Conservation (phyloP, 352 stramenopile genomes). For the Elongisporangium prolatum region DNA sequence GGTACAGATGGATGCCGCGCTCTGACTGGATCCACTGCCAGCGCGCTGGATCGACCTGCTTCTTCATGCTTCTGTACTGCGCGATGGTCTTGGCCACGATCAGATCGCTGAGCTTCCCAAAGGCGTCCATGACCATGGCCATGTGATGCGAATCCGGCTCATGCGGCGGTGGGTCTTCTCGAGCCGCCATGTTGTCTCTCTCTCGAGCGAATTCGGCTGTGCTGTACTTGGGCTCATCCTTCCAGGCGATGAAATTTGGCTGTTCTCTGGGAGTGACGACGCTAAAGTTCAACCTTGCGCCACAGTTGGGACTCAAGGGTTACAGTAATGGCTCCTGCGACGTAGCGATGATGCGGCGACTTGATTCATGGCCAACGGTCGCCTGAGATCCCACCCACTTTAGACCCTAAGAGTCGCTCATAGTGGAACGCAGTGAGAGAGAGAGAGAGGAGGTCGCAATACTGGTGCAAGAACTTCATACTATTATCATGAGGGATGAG, state of each 20-base stretch:
- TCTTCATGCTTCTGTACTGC: constrained; percentile 41
- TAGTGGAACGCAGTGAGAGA: neutral
- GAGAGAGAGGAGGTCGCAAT: neutral
- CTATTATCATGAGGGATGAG: too few relatives aligned
- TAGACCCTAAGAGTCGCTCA: neutral
- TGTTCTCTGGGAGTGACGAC: neutral
- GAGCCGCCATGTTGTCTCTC: neutral
- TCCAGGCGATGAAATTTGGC: neutral
- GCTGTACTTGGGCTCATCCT: neutral
- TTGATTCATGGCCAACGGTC: neutral
- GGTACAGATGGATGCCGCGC: constrained; percentile 47
- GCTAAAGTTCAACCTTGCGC: neutral
- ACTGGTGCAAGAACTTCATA: neutral
- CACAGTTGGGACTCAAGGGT: neutral
- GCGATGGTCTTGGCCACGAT: constrained; percentile 51
- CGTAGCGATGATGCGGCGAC: neutral
- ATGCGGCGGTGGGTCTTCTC: neutral
- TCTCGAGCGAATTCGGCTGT: neutral
- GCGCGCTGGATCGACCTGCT: constrained; percentile 27
- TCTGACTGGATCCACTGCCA: constrained; percentile 37
- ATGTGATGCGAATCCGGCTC: neutral
- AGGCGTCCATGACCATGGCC: constrained; percentile 21
- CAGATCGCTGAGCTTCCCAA: constrained; percentile 37
- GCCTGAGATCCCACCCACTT: neutral
- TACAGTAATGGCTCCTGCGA: neutral